Evolutionary conservation across 306 rosid genomes (phyloP), one percentile per base, ranked within the genome.

Genomic region (Citrullus mucosospermus): DNA sequence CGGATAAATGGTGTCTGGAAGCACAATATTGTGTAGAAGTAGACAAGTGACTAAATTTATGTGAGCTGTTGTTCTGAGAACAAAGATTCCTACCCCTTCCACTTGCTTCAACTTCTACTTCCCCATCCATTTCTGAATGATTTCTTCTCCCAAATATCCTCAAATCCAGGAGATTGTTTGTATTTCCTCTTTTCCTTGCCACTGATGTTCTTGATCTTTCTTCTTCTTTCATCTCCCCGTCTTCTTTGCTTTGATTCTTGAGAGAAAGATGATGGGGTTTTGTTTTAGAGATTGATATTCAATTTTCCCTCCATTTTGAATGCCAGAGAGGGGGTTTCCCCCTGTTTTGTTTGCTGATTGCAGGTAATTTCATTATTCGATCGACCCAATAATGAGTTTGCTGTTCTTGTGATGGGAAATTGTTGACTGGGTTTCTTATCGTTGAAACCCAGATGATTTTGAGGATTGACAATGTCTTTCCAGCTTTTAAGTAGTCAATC

Each of bases 401-500:
- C 1, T 48, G 53, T 70, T 70, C 38, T 48, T 46, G 38, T 46
- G 57, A 70, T 70, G 38, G 76, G 76, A 70, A 43, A 70, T 70
- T 70, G 46, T 43, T 76, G 82, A 41, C 13, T 48, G 12, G 57
- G 85, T 78, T 79, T 85, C 82, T 85, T 15, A 73, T 67, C 74
- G 53, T 34, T 34, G 12, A 46, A 82, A 55, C 74, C 81, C 76
- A 41, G 78, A 50, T 74, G 83, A 56, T 71, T 54, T 69, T 80
- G 50, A 80, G 86, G 81, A 30, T 58, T 84, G 78, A 80, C 79
- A 55, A 88, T 84, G 89, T 53, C 87, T 84, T 82, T 77, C 68
- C 81, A 78, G 44, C 60, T 84, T 36, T 71, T 77, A 84, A 80
- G 73, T 67, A 83, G 81, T 80, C 88, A 83, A n/a, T 81, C 85